These are phyloP conservation scores for Lizanozyma gosingica DNA, from an alignment of 1,139 yeast genomes.

Conservation along the genomic window DNA sequence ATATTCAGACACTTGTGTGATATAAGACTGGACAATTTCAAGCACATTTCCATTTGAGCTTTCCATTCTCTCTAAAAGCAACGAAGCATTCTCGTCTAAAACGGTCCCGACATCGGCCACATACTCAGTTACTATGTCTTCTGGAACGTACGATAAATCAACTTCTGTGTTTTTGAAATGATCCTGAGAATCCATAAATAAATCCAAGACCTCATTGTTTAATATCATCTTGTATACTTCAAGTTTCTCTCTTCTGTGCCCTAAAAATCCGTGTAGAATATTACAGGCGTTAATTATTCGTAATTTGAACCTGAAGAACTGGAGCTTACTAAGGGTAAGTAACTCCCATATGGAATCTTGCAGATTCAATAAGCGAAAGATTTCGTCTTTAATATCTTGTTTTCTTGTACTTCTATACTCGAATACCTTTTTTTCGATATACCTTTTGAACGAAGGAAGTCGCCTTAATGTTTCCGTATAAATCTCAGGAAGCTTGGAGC, in stretches of 20 bases:
- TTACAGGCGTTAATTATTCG: conserved; percentile 17
- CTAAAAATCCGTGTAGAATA: conserved; percentile 14
- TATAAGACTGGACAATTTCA: not conserved
- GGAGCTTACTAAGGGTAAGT: conserved; percentile 12
- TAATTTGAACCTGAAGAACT: conserved; percentile 16
- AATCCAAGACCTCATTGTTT: conserved; percentile 6
- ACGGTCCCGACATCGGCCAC: conserved; percentile 1
- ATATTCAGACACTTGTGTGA: conserved; percentile 1
- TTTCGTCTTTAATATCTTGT: conserved; percentile 4
- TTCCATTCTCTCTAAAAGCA: not conserved
- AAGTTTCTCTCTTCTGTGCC: conserved; percentile 15
- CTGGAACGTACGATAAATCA: not conserved
- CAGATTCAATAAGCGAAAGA: conserved; percentile 13
- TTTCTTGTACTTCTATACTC: not conserved
- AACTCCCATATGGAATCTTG: conserved; percentile 12
- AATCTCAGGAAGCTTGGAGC: conserved; percentile 17
- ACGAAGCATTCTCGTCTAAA: not conserved
- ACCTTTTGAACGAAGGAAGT: conserved; percentile 37
- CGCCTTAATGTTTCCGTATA: conserved; percentile 31
- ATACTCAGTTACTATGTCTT: conserved; percentile 1
- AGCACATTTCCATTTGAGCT: not conserved
- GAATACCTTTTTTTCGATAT: conserved; percentile 17
- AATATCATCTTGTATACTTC: conserved; percentile 25
- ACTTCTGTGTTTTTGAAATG: not conserved
- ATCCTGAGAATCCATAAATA: not conserved